Evolutionary conservation across 768 basidiomycete genomes (phyloP).

Genomic region (Mycena galopus): DNA sequence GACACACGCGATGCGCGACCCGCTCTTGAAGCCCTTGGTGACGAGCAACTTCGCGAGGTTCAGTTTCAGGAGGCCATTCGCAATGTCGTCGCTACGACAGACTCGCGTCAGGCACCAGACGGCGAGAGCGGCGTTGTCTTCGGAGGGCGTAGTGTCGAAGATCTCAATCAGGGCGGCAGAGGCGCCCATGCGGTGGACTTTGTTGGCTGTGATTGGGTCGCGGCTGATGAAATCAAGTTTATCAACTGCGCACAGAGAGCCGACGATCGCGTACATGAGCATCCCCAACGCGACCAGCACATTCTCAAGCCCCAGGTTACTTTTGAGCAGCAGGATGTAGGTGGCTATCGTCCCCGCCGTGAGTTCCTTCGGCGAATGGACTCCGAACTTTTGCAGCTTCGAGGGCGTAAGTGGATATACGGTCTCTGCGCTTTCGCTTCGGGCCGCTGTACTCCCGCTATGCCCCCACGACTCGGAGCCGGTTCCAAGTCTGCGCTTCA

Average conservation of each 20-base stretch:
- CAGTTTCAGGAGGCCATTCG: slow-evolving; percentile 41
- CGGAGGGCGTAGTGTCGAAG: slow-evolving; percentile 35
- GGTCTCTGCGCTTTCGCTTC: background rate
- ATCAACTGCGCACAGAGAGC: background rate
- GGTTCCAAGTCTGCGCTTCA: background rate
- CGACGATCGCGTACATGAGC: slow-evolving; percentile 35
- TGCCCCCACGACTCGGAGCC: too few relatives aligned
- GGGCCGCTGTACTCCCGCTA: background rate
- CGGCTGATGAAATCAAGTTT: background rate
- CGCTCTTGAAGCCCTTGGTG: slow-evolving; percentile 36
- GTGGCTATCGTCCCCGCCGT: slow-evolving; percentile 42
- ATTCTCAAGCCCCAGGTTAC: slow-evolving; percentile 37
- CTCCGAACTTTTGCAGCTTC: background rate
- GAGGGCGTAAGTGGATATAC: background rate
- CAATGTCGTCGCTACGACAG: slow-evolving; percentile 39
- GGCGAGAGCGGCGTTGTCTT: slow-evolving; percentile 37
- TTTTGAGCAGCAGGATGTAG: slow-evolving; percentile 40
- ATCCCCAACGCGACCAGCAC: slow-evolving; percentile 40
- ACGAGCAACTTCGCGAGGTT: slow-evolving; percentile 34
- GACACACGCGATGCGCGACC: slow-evolving; percentile 27
- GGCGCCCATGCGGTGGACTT: slow-evolving; percentile 42
- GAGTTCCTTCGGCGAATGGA: slow-evolving; percentile 17
- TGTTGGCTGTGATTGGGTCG: slow-evolving; percentile 43
- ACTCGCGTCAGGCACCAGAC: slow-evolving; percentile 44
- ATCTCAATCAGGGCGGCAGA: slow-evolving; percentile 39